phyloP scores from a whole-genome alignment of 2,329 filamentous ascomycete species.

The Chalaropsis ovoidea region DNA sequence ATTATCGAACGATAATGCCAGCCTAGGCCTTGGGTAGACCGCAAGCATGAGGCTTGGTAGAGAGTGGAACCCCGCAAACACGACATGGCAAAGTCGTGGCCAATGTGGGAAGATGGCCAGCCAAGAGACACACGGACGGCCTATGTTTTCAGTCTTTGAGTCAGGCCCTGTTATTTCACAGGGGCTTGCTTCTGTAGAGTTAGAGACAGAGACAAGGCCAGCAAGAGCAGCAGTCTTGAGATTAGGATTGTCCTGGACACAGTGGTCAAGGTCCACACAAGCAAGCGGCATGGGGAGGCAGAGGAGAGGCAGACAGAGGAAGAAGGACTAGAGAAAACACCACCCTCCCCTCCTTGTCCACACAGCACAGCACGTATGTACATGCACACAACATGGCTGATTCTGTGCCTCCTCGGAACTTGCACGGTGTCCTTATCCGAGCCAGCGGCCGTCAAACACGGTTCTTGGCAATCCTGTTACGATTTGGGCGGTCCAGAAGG shows the following conservation, averaged over 20 bases:
- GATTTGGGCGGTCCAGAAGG: neutral
- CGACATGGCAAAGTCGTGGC: slow-evolving; percentile 7
- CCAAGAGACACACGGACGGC: slow-evolving; percentile 9
- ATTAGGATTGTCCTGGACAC: slow-evolving; percentile 5
- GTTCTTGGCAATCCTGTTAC: slow-evolving; percentile 4
- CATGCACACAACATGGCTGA: neutral
- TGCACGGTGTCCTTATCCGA: slow-evolving; percentile 10
- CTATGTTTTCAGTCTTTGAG: slow-evolving; percentile 3
- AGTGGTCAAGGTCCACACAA: neutral
- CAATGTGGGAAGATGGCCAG: neutral
- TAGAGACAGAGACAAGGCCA: neutral
- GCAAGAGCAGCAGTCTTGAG: neutral
- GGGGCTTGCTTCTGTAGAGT: neutral
- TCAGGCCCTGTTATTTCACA: neutral
- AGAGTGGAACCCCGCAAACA: slow-evolving; percentile 3
- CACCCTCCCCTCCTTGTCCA: neutral
- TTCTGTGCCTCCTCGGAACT: slow-evolving; percentile 10
- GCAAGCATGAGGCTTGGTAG: slow-evolving; percentile 4
- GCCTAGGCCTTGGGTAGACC: slow-evolving; percentile 7
- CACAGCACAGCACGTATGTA: too few relatives aligned
- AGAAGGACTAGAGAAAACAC: neutral
- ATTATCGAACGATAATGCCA: slow-evolving; percentile 12
- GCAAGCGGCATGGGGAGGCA: neutral
- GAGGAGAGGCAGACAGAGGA: neutral
- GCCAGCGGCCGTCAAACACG: slow-evolving; percentile 6